A percentile compares a stretch with the other conserved stretches of the same genome.
Evolutionary conservation across 2,329 filamentous ascomycete species (phyloP).

Genomic region (Venturia asperata): DNA sequence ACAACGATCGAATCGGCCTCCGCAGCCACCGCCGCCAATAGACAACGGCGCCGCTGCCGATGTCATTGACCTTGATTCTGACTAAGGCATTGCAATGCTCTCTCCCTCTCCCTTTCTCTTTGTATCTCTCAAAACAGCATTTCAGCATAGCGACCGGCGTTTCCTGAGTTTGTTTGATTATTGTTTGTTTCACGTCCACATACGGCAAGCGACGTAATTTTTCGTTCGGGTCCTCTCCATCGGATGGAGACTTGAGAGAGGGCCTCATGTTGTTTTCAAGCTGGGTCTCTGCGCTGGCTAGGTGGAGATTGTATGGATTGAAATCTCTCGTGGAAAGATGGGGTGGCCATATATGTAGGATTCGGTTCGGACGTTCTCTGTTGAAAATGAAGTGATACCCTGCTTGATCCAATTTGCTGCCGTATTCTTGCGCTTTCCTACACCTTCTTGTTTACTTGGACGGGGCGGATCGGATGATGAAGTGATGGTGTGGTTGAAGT

Average conservation of each 20-base stretch:
- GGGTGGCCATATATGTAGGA: constrained; percentile 4
- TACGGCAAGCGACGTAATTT: background rate
- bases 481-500: background rate
- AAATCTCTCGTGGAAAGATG: background rate
- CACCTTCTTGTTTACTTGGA: background rate
- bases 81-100: background rate
- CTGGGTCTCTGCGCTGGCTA: background rate
- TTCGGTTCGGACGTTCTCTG: background rate
- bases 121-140: background rate
- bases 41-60: background rate
- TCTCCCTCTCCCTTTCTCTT: background rate
- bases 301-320: background rate
- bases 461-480: background rate
- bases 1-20: background rate
- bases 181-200: background rate
- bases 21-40: background rate
- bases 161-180: constrained; percentile 1
- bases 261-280: background rate
- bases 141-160: constrained; percentile 4
- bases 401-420: background rate
- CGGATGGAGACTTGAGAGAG: background rate
- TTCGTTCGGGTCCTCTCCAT: background rate
- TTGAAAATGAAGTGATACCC: constrained; percentile 4
- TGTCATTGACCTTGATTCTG: background rate
- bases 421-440: background rate